A percentile compares a stretch with the other conserved stretches of the same genome.
Conservation (phyloP, 1,284 basidiomycete species). For the Tetrapyrgos nigripes region DNA sequence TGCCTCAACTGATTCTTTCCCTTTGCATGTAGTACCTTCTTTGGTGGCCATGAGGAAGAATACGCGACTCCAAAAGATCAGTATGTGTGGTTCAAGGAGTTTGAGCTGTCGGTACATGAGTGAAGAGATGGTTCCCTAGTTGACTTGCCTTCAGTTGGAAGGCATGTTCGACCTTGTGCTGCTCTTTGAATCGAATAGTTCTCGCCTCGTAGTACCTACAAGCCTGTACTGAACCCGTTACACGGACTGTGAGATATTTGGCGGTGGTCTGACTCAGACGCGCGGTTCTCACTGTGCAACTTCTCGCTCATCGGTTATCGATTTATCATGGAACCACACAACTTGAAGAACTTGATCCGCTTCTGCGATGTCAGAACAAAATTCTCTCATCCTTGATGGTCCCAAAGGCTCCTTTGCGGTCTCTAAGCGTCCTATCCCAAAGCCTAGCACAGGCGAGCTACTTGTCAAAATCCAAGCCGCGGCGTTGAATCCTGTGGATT, state of each 20-base stretch:
- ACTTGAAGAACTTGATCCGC: too few relatives aligned
- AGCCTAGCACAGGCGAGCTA: constrained; percentile 1
- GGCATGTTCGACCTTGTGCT: too few relatives aligned
- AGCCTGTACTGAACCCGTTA: too few relatives aligned
- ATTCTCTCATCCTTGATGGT: constrained; percentile 5
- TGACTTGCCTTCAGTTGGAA: too few relatives aligned
- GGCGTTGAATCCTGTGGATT: constrained; percentile 12
- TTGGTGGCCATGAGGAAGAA: constrained; percentile 70
- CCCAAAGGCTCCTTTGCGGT: neutral
- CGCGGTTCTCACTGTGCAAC: too few relatives aligned
- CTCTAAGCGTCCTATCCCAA: neutral
- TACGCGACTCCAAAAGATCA: constrained; percentile 77
- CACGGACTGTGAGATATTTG: too few relatives aligned
- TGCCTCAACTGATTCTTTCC: constrained; percentile 3
- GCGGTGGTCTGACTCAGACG: too few relatives aligned
- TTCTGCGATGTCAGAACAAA: too few relatives aligned
- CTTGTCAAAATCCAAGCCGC: constrained; percentile 5
- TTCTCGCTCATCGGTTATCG: too few relatives aligned
- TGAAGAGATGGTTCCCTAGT: neutral
- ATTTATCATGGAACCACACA: too few relatives aligned
- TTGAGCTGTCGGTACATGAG: constrained; percentile 40
- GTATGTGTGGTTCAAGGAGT: constrained; percentile 78
- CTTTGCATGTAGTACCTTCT: constrained; percentile 66
- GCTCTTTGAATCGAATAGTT: too few relatives aligned
- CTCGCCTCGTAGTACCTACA: too few relatives aligned